Evolutionary conservation across 805 yeast genomes (phyloP).

Genomic region (Kodamaea laetipori): DNA sequence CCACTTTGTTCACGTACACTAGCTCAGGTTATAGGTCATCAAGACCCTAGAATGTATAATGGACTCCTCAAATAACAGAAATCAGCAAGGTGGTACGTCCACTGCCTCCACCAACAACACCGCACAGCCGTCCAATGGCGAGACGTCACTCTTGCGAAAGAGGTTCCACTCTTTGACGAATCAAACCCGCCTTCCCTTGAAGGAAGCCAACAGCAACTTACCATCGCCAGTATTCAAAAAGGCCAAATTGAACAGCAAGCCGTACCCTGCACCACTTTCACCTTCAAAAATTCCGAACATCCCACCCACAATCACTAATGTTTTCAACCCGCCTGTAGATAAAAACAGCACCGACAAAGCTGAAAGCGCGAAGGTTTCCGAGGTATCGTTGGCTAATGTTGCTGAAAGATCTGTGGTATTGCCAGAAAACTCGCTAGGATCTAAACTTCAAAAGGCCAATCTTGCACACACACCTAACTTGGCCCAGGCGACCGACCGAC

Average conservation of each 20-base stretch:
- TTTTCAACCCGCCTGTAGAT: constrained; percentile 5
- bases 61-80: constrained; percentile 12
- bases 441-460: constrained; percentile 1
- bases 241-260: constrained; percentile 23
- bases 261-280: constrained; percentile 5
- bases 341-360: background rate
- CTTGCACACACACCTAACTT: background rate
- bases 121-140: constrained; percentile 2
- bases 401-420: constrained; percentile 4
- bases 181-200: constrained; percentile 34
- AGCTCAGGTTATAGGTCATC: background rate
- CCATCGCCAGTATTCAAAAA: constrained; percentile 41
- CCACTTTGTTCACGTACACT: background rate
- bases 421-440: constrained; percentile 3
- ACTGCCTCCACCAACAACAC: constrained; percentile 7
- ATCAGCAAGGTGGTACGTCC: constrained; percentile 8
- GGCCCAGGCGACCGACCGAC: constrained; percentile 2
- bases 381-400: background rate
- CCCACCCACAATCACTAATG: constrained; percentile 1
- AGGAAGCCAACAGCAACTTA: constrained; percentile 42
- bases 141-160: constrained; percentile 12
- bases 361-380: background rate
- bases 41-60: constrained; percentile 3
- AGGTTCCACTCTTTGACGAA: constrained; percentile 16
- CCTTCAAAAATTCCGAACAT: constrained; percentile 9